Evolutionary conservation across 352 stramenopile species (phyloP), one percentile per base, ranked within the genome.

Genomic region (Stramenopiles sp.): DNA sequence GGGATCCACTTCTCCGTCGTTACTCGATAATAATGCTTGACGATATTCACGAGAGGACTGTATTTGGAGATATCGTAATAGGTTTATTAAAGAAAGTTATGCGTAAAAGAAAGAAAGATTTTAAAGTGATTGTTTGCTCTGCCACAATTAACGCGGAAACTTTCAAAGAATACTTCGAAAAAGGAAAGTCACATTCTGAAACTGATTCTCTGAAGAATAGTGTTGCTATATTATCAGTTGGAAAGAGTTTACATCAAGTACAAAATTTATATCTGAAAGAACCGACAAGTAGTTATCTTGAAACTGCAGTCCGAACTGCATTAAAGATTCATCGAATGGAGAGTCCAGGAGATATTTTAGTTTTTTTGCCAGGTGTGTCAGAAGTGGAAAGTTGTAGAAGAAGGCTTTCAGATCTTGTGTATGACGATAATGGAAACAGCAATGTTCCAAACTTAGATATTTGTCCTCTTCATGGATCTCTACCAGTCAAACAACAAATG

Each of bases 291-390:
- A 84, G 97, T 48, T 99, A 99, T 55, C 49, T 97, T 34, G 81
- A 96, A 51, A 80, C 80, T 12, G 65, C 76, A 2, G 57, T 99
- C 12, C 70, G 91, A 17, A 96, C 80, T 21, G 83, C 96, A 0
- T 94, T 96, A 78, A 75, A 96, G 53, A 99, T 97, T 49, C 85
- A 99, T 55, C 46, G 94, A 7, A 81, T 68, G 1, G 79, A 99
- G 54, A 76, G 77, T 0, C 71, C 84, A 39, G 86, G 85, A 28
- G 86, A 99, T 53, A 90, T 97, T 43, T 59, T 97, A 15, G 54
- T 99, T 0, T 99, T 99, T 53, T 58, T 99, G 5, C 96, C 86
- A 1, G 48, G 49, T 21, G 38, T 57, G 57, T 81, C 96, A 60
- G 81, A 97, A 52, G 96, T 97, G 42, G 83, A 97, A 81, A 28